Base-by-base conservation (phyloP, 768 basidiomycete genomes). In the Myochromella boudieri region DNA sequence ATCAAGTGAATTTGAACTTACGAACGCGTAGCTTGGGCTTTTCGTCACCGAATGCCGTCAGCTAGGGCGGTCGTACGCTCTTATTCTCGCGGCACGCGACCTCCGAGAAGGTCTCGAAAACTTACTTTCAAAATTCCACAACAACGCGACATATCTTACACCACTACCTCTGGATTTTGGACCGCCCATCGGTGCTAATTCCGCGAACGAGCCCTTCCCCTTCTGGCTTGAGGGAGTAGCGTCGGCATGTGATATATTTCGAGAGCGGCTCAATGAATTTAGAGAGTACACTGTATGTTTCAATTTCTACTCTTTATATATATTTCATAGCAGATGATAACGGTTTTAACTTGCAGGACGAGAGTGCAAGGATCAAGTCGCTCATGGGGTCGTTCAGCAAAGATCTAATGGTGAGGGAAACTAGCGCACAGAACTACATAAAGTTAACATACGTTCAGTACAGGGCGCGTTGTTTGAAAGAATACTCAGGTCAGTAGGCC, bases 211-310 rank as follows among this genome's bases (percentile, higher is more conserved):
- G 26, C 34, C 39, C 10, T 49, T 57, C 21, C 32, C 38, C 6
- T 51, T 42, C 27, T 51, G 34, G 45, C 15, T 57, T 3, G 36
- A 43, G 17, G 24, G 27, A 6, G 39, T 55, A 3, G 55, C 55
- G 34, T 20, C 29, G 3, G 48, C 44, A 9, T 57, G 51, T 18
- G 40, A 51, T n/a, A 44, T 20, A 1, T 45, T 59, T 34, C 37
- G 46, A 18, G 55, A 48, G 12, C 49, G 55, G 1, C 32, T 59
- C 15, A 25, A 44, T 21, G 55, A 59, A 15, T 59, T 57, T 25
- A 44, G 58, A 22, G 53, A 59, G 38, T 57, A 57, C 32, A 57
- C 53, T 7, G 58, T 54, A 14, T 39, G 58, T 43, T 8, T 17
- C 10, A 27, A 11, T 24, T 15, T 14, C 27, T 36, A 28, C 18